Base-by-base conservation (phyloP, 2,329 filamentous ascomycete genomes). In the Ceratocystis variospora region DNA sequence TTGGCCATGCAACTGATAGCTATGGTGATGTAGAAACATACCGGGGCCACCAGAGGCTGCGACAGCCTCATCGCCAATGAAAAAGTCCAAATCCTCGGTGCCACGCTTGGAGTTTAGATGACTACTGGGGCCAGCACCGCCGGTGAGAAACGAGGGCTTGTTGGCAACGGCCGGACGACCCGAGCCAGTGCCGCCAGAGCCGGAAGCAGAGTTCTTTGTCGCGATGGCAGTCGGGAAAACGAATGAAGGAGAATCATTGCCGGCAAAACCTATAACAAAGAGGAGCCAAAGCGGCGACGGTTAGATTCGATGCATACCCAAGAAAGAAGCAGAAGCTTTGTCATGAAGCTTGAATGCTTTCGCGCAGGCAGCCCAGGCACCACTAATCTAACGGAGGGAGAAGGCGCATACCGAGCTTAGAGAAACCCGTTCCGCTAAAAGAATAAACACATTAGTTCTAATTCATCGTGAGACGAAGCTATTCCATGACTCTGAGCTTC, bases 141-240 rank as follows among this genome's bases (percentile, higher is more conserved):
- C 93, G 45, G 91, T 95, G 71, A 99, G 81, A 77, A 94, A 99
- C 1, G 92, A 94, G 22, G 94, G 94, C 77, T 97, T 97, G 76
- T 95, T 96, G 64, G 84, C 90, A 72, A 97, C 89, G 57, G 90
- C 85, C 69, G 94, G 94, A 69, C 94, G 86, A 68, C 93, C 93
- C 69, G 92, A 92, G 64, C 90, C 91, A 64, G 90, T 86, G 67
- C 88, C 87, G 71, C 84, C 86, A 74, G 80, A 81, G 71, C 87
- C 87, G 71, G 82, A 87, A 68, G 84, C 81, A 70, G 85, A 82
- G 69, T 88, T 86, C 80, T 96, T 97, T 70, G 91, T 97, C 73
- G 94, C 93, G 79, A 99, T 99, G 71, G 94, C 94, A 66, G 94
- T 99, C 69, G 94, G 94, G 78, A 99, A 99, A 74, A 99, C 94